Conservation (phyloP, 2,329 filamentous ascomycete genomes). For the Colletotrichum viniferum region DNA sequence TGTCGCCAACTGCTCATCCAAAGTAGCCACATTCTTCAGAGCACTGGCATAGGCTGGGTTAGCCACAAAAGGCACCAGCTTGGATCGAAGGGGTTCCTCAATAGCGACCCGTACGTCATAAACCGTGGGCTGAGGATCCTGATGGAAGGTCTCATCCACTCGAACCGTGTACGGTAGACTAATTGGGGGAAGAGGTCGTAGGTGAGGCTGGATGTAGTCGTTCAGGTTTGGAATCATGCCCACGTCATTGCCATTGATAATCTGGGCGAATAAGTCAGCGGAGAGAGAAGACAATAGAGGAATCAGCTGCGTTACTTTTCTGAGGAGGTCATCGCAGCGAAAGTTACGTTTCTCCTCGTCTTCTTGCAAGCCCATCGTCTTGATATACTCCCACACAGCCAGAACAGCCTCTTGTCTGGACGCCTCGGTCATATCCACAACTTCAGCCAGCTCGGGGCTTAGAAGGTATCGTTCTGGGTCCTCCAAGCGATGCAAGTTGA, state of each 20-base stretch:
- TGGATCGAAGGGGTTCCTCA: conserved; percentile 78
- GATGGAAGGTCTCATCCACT: conserved; percentile 83
- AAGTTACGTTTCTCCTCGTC: conserved; percentile 95
- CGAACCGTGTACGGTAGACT: conserved; percentile 91
- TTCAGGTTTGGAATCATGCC: conserved; percentile 87
- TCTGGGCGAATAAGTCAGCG: conserved; percentile 44
- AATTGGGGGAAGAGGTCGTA: conserved; percentile 80
- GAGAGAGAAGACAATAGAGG: neutral
- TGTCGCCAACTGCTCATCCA: conserved; percentile 86
- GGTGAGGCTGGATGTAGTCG: conserved; percentile 78
- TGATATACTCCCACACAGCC: conserved; percentile 95
- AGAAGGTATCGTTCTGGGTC: conserved; percentile 83
- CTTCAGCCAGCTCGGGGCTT: conserved; percentile 78
- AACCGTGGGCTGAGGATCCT: conserved; percentile 76
- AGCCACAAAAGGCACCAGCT: conserved; percentile 67
- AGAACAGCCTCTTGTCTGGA: conserved; percentile 88
- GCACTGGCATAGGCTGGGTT: conserved; percentile 73
- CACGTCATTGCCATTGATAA: conserved; percentile 75
- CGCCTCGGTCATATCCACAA: conserved; percentile 86
- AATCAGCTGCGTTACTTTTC: conserved; percentile 63
- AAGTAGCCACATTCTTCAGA: conserved; percentile 74
- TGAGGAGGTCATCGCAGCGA: conserved; percentile 83
- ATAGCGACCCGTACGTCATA: conserved; percentile 89
- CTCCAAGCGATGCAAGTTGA: conserved; percentile 86
- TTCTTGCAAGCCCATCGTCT: conserved; percentile 83